Base-by-base conservation (phyloP, 352 stramenopile genomes). In the Elongisporangium prolatum region DNA sequence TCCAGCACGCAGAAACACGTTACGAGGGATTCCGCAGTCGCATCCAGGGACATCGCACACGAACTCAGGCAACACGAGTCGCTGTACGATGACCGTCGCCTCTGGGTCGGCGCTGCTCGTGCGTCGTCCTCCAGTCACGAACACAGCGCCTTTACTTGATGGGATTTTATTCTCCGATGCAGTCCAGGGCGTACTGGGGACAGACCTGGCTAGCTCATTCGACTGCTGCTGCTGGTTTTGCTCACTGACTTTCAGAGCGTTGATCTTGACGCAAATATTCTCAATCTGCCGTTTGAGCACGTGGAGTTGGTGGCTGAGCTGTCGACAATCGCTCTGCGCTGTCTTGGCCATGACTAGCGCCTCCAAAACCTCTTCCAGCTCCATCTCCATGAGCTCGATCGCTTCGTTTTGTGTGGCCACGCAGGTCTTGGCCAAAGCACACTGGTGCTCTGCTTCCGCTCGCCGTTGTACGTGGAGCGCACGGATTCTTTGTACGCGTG, bases 31-130 rank as follows among this genome's bases (percentile, higher is more conserved):
- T 4, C 74, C 79, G 20, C 79, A 89, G 11, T 21, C 56, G 48
- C 76, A 89, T 2, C 72, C 76, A 16, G 72, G 63, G 4, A 80
- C 68, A 61, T 82, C 76, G 58, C 79, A 89, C 8, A 89, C 76
- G 49, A 62, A 77, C 1, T 60, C 61, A 4, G 52, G 21, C 11
- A 54, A 25, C 18, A 38, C 20, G 53, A 63, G 11, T 60, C 28
- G 14, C 7, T 48, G 17, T 10, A 14, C 50, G 8, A 40, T 54
- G 50, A 1, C 50, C 4, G 8, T 50, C 47, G n/a, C 50, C 50
- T 37, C 21, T 14, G 9, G n/a, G 17, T 1, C 14, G 14, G 1
- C 44, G 21, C 16, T 68, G 48, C 53, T 68, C 38, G 2, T 21
- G 55, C 9, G 17, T 51, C 24, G 56, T 22, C n/a, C 22, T 55